Evolutionary conservation across 129 eudicot genomes (phyloP).

Genomic region (Glebionis coronaria): DNA sequence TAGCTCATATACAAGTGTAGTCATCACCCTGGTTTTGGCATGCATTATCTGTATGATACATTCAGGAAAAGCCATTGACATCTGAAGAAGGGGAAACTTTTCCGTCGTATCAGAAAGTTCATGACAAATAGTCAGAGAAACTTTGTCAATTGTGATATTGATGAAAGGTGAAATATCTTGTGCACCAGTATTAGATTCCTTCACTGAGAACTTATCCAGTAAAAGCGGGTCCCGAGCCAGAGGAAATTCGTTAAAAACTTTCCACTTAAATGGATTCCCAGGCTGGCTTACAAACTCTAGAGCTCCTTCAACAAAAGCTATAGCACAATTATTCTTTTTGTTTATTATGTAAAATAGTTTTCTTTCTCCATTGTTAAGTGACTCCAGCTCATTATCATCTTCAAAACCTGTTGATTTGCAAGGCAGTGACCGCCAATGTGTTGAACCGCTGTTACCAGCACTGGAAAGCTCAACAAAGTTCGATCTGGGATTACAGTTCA

Average conservation of each 20-base stretch:
- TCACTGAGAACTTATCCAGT: slow-evolving; percentile 21
- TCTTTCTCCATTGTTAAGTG: slow-evolving; percentile 30
- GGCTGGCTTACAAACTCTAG: slow-evolving; percentile 76
- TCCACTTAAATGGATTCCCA: slow-evolving; percentile 83
- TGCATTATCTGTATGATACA: slow-evolving; percentile 47
- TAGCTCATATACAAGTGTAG: slow-evolving; percentile 45
- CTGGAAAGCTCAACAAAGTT: slow-evolving; percentile 73
- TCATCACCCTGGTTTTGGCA: slow-evolving; percentile 70
- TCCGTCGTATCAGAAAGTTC: slow-evolving; percentile 69
- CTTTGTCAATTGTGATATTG: slow-evolving; percentile 41
- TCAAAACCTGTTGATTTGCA: slow-evolving; percentile 46
- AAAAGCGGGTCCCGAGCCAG: slow-evolving; percentile 29
- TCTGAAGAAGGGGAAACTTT: slow-evolving; percentile 77
- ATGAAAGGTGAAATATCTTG: slow-evolving; percentile 39
- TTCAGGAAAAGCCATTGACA: slow-evolving; percentile 45
- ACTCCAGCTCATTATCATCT: slow-evolving; percentile 54
- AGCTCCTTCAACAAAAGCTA: slow-evolving; percentile 81
- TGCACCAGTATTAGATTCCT: slow-evolving; percentile 28
- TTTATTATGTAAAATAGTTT: slow-evolving; percentile 71
- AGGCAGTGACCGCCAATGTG: slow-evolving; percentile 70
- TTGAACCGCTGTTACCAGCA: slow-evolving; percentile 51
- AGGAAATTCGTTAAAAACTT: slow-evolving; percentile 48
- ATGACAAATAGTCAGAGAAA: slow-evolving; percentile 61
- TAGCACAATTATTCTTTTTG: slow-evolving; percentile 54
- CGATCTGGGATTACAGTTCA: slow-evolving; percentile 56